Conservation (phyloP, 352 stramenopile genomes). For the Blastocystis sp. region DNA sequence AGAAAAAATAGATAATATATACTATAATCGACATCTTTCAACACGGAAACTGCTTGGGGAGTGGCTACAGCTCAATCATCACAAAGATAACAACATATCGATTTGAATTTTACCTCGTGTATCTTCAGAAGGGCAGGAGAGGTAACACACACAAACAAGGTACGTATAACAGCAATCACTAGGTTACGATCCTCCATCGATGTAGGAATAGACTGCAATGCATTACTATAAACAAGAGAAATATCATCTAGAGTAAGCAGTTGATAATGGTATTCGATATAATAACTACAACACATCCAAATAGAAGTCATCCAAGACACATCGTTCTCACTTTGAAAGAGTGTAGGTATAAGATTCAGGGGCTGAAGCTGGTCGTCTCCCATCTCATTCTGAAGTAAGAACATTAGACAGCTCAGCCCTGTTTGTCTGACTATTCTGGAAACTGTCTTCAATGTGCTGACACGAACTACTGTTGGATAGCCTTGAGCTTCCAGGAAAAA, state of each 20-base stretch:
- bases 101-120: neutral
- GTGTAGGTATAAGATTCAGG: neutral
- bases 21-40: too few relatives aligned
- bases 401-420: neutral
- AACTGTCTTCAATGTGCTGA: neutral
- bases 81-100: too few relatives aligned
- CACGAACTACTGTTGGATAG: neutral
- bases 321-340: neutral
- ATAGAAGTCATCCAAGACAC: neutral
- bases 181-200: neutral
- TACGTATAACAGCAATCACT: neutral
- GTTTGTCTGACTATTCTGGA: neutral
- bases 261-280: neutral
- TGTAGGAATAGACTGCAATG: neutral
- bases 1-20: too few relatives aligned
- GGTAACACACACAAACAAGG: neutral
- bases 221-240: neutral
- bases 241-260: neutral
- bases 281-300: neutral
- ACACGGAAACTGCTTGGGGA: too few relatives aligned
- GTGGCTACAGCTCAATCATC: too few relatives aligned
- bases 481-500: neutral
- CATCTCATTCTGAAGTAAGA: neutral
- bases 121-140: neutral
- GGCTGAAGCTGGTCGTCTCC: neutral